Base-by-base conservation (phyloP, 371 early-diverging fungal genomes). In the Phascolomyces articulosus region DNA sequence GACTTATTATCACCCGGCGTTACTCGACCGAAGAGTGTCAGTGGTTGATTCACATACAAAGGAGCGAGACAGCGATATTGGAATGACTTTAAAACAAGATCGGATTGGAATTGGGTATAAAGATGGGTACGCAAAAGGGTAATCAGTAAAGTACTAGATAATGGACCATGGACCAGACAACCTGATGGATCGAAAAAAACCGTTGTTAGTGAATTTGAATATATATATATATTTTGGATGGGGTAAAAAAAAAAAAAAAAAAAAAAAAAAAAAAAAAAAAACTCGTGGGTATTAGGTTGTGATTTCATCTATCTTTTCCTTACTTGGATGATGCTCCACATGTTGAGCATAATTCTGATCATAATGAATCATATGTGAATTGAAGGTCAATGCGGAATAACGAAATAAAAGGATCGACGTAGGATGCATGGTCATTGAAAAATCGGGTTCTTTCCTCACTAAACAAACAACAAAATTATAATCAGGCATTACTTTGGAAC, bases 321-420 rank as follows among this genome's bases (percentile, higher is more conserved):
- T 74, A 84, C 87, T 86, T 58, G 88, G 86, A 62, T 93, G 92
- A 18, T 86, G 83, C 67, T 95, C 95, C 7, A 84, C 72, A 16
- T 79, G 69, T 29, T 76, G 78, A 15, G 90, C 85, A 62, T 94
- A 93, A 2, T 66, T 62, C n/a, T 82, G 78, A 68, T 95, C 93
- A 72, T 91, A 95, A 71, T 95, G 95, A 54, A 95, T 93, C 47
- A 82, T 83, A 69, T 95, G 95, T 55, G 87, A 85, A 70, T 94
- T 94, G 76, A 90, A 95, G 1, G 92, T 91, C 69, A 94, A 61
- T 23, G 95, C 94, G 24, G 93, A 93, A 73, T 91, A 95, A 29
- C 93, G 79, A 74, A 95, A 95, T 29, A 94, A 76, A 23, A 85
- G 74, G 31, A 93, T 82, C 9, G 89, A 72, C 3, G 85, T 84